Conservation (phyloP, 1,139 yeast species). For the Zygoascus sp. region DNA sequence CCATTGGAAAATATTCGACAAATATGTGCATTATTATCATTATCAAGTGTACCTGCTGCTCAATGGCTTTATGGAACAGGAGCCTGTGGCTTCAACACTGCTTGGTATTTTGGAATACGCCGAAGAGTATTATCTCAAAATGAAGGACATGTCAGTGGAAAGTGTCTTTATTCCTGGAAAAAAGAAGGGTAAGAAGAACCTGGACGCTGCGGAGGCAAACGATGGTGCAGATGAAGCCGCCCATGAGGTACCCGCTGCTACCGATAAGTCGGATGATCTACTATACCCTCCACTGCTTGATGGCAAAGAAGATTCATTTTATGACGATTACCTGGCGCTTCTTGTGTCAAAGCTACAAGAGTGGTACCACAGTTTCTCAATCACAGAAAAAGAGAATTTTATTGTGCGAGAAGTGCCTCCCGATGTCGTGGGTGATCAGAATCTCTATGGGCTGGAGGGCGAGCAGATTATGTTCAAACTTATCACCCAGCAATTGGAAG, state of each 20-base stretch:
- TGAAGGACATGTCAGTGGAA: conserved; percentile 41
- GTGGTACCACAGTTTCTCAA: conserved; percentile 68
- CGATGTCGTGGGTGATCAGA: conserved; percentile 54
- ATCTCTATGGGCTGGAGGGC: conserved; percentile 49
- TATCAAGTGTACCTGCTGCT: conserved; percentile 59
- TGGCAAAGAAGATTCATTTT: conserved; percentile 64
- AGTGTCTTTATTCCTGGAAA: not conserved
- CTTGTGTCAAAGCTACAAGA: conserved; percentile 70
- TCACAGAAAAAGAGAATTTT: conserved; percentile 61
- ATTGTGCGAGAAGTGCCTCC: conserved; percentile 65
- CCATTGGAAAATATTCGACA: conserved; percentile 66
- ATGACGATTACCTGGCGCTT: conserved; percentile 67
- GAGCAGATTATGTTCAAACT: conserved; percentile 75
- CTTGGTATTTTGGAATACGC: conserved; percentile 65
- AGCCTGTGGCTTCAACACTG: conserved; percentile 49
- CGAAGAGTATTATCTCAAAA: conserved; percentile 53
- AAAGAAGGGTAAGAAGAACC: conserved; percentile 1
- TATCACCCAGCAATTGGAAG: conserved; percentile 88
- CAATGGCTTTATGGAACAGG: conserved; percentile 57
- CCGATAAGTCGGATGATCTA: conserved; percentile 35
- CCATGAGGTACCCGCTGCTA: not conserved
- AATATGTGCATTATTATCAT: conserved; percentile 65
- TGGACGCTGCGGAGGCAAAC: not conserved
- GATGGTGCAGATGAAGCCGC: not conserved
- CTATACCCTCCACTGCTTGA: conserved; percentile 41